Evolutionary conservation across 1,139 yeast species (phyloP).

Genomic region (Lodderomyces parapsilosis): DNA sequence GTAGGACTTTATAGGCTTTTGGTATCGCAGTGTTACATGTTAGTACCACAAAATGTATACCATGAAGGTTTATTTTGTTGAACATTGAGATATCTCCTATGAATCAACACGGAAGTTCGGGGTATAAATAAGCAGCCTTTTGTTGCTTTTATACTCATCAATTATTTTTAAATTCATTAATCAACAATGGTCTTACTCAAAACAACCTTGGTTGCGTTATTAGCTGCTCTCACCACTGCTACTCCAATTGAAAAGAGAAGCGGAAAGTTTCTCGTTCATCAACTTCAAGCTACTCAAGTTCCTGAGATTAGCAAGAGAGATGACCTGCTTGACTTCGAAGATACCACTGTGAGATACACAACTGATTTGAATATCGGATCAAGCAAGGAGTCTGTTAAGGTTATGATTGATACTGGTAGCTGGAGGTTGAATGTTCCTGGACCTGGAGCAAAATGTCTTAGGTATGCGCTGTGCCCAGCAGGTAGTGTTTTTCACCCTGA

Average conservation of each 20-base stretch:
- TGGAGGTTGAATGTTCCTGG: constrained; percentile 25
- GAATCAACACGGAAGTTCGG: not conserved
- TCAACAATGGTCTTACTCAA: not conserved
- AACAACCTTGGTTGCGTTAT: not conserved
- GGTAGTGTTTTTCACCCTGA: constrained; percentile 6
- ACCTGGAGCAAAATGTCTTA: constrained; percentile 7
- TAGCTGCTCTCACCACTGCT: not conserved
- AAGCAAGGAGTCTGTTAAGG: constrained; percentile 18
- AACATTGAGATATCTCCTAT: not conserved
- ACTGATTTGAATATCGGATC: constrained; percentile 20
- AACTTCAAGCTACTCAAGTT: not conserved
- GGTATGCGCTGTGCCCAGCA: not conserved
- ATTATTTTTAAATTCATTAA: too few species aligned
- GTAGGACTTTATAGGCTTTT: too few species aligned
- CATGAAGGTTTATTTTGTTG: too few species aligned
- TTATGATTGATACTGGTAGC: constrained; percentile 28
- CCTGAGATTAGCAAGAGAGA: not conserved
- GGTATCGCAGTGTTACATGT: too few species aligned
- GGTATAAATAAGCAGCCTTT: not conserved
- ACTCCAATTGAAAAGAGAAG: not conserved
- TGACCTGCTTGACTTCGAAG: constrained; percentile 11
- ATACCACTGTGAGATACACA: not conserved
- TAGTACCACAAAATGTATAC: too few species aligned
- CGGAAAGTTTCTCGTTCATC: not conserved
- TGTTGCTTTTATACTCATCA: not conserved